Base-by-base conservation (phyloP, 176 grass and related monocot species). In the Paspalum notatum region DNA sequence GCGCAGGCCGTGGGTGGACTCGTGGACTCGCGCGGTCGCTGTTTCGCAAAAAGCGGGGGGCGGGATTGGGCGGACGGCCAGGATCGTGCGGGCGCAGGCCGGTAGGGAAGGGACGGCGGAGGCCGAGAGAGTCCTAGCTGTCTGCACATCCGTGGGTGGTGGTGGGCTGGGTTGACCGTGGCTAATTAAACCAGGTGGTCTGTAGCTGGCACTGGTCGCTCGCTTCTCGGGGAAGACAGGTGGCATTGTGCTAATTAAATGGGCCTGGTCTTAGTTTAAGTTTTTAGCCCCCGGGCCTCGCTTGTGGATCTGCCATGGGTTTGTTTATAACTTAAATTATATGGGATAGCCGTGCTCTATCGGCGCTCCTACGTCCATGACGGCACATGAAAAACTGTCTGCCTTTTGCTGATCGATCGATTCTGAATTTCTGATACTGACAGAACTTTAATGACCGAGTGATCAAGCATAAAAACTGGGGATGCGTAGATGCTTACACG, bases 1-100 rank as follows among this genome's bases (percentile, higher is more conserved):
- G 5, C 40, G 54, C 45, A 9, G 59, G 59, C 6, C 15, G 32
- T 6, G 41, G 3, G 2, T 3, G 21, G 8, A 9, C 18, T 3
- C 5, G 58, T 14, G 60, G 5, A n/a, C 14, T 1, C 5, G 67
- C 11, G 60, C 1, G 54, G 84, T 59, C 78, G 63, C 54, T 76
- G 63, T 70, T 72, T n/a, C 4, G 62, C 16, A 61, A 70, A 70
- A 69, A 70, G 55, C 32, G 32, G 64, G 9, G 70, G 51, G 53
- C 24, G 51, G 62, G 75, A 68, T 76, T 76, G 77, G 77, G 64
- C 6, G 39, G 55, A 81, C 87, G 63, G 63, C 52, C 27, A 9
- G 69, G 46, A 51, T 81, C 24, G 54, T 21, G 69, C 22, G 20
- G 17, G 32, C 15, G 10, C 16, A 21, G 13, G 18, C 2, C 9